A percentile compares a stretch with the other conserved stretches of the same genome.
Conservation (phyloP, 2,329 filamentous ascomycete genomes). For the Lachnellula willkommii region DNA sequence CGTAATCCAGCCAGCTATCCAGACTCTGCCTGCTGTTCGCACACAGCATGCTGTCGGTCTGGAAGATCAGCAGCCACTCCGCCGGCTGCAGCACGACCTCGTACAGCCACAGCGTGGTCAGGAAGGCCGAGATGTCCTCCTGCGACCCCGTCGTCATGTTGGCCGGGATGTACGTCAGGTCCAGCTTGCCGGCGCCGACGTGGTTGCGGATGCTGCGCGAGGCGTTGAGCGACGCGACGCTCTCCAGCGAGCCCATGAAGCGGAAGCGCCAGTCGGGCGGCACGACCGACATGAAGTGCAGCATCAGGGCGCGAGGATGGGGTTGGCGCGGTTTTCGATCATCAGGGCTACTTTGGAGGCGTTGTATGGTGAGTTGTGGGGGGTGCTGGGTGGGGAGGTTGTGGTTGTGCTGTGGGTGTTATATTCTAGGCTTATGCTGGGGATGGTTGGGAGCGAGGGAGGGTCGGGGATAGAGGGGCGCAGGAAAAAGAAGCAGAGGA, state of each 20-base stretch:
- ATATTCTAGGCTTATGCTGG: constrained; percentile 23
- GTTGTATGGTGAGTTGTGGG: constrained; percentile 19
- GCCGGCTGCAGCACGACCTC: constrained; percentile 43
- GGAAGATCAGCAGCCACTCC: constrained; percentile 51
- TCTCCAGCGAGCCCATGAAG: constrained; percentile 48
- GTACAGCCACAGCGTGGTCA: constrained; percentile 50
- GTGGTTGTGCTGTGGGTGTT: not conserved
- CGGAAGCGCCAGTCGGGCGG: constrained; percentile 53
- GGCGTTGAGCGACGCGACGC: constrained; percentile 41
- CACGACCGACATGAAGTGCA: constrained; percentile 52
- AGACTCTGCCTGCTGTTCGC: constrained; percentile 43
- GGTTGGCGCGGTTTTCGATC: constrained; percentile 46
- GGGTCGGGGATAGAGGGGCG: constrained; percentile 19
- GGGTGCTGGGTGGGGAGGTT: not conserved
- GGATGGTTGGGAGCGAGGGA: constrained; percentile 17
- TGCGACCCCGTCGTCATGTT: constrained; percentile 46
- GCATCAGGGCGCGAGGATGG: constrained; percentile 48
- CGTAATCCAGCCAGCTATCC: constrained; percentile 27
- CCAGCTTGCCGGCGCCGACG: constrained; percentile 38
- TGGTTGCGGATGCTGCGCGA: constrained; percentile 40
- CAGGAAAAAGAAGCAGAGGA: constrained; percentile 21
- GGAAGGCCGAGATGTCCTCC: constrained; percentile 48
- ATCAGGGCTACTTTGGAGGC: constrained; percentile 44
- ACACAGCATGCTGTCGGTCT: constrained; percentile 52
- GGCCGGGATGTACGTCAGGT: constrained; percentile 46